These are phyloP conservation scores for Aspergillus caelatus DNA, from an alignment of 2,329 filamentous ascomycete genomes.

Conservation along the genomic window DNA sequence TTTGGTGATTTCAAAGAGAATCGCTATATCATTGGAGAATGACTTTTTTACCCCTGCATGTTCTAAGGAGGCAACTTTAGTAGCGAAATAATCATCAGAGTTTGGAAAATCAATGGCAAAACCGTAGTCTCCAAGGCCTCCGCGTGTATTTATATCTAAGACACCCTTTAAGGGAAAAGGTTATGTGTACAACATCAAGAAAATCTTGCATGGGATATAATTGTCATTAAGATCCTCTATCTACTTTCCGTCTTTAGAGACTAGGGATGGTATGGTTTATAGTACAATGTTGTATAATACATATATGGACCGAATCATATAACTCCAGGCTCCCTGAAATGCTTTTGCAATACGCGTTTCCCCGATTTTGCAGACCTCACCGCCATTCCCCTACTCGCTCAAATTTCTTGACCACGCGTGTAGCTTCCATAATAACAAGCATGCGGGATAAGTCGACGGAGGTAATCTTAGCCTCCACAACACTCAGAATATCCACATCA, in stretches of 20 bases:
- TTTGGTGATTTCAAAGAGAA: neutral
- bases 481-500: constrained; percentile 33
- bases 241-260: neutral
- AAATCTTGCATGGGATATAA: neutral
- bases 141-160: neutral
- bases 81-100: neutral
- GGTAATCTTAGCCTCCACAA: constrained; percentile 39
- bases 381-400: constrained; percentile 37
- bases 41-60: neutral
- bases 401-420: constrained; percentile 34
- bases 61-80: neutral
- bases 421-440: constrained; percentile 39
- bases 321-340: neutral
- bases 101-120: neutral
- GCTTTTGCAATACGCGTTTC: neutral
- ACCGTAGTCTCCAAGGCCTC: too few relatives aligned
- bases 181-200: neutral
- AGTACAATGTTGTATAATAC: neutral
- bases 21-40: neutral
- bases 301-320: neutral
- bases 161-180: neutral
- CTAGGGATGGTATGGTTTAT: neutral
- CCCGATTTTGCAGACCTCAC: neutral
- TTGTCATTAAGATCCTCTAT: constrained; percentile 1
- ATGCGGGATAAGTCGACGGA: constrained; percentile 36